Conservation (phyloP, 768 basidiomycete species). For the Mycena galericulata region DNA sequence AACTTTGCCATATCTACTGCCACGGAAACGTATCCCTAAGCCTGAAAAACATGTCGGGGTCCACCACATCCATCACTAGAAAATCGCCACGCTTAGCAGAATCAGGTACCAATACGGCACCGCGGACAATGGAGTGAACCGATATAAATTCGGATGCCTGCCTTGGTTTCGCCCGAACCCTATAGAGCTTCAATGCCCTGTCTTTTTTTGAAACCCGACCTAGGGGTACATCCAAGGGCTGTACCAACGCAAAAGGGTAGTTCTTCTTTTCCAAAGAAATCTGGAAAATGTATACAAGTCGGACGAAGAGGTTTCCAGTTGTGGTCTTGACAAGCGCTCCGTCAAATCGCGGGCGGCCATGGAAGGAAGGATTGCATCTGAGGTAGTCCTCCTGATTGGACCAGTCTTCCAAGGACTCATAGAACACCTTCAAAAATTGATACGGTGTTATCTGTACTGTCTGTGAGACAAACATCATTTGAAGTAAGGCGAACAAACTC, state of each 20-base stretch:
- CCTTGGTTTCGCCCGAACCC: no score
- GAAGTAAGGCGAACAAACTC: neutral
- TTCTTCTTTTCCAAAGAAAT: conserved; percentile 16
- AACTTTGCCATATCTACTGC: no score
- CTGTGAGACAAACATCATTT: neutral
- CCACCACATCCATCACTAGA: no score
- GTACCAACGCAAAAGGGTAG: neutral
- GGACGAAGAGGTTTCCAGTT: conserved; percentile 29
- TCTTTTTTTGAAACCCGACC: no score
- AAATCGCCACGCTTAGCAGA: no score
- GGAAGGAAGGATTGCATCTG: conserved; percentile 34
- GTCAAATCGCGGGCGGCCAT: conserved; percentile 21
- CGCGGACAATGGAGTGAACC: no score
- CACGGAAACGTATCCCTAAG: no score
- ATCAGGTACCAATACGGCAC: no score
- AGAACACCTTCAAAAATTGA: conserved; percentile 32
- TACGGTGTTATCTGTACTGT: conserved; percentile 1
- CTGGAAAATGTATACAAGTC: conserved; percentile 34
- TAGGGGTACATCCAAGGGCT: no score
- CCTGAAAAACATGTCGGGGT: no score
- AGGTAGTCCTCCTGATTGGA: conserved; percentile 27
- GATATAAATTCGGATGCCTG: no score
- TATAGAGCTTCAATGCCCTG: no score
- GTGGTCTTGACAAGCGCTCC: conserved; percentile 33
- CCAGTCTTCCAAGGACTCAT: conserved; percentile 33